Evolutionary conservation across 2,329 filamentous ascomycete species (phyloP).

Genomic region (Ophiostoma sp.): DNA sequence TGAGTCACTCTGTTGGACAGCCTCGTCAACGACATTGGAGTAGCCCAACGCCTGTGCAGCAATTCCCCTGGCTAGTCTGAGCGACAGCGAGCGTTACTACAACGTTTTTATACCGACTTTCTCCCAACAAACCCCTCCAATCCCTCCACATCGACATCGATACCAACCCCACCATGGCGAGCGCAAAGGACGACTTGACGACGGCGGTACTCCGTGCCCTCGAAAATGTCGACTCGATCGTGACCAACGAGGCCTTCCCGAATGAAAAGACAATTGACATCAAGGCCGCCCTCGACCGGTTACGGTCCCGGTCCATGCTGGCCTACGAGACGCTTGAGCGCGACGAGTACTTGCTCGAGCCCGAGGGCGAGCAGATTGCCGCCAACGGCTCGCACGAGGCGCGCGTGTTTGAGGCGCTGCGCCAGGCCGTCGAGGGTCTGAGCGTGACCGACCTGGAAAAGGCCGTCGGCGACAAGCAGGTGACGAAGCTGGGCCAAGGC

Average conservation of each 20-base stretch:
- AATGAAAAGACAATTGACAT: conserved; percentile 64
- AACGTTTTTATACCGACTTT: background rate
- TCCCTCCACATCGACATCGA: background rate
- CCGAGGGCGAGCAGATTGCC: conserved; percentile 71
- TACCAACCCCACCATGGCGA: conserved; percentile 23
- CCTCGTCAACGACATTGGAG: background rate
- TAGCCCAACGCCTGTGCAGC: background rate
- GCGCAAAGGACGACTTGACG: conserved; percentile 57
- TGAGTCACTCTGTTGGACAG: conserved; percentile 22
- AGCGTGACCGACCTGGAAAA: conserved; percentile 72
- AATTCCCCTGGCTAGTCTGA: background rate
- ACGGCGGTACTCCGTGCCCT: conserved; percentile 66
- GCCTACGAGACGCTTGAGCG: conserved; percentile 79
- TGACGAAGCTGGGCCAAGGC: conserved; percentile 82
- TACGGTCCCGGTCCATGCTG: conserved; percentile 83
- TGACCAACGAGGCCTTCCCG: conserved; percentile 71
- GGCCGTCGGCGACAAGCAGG: conserved; percentile 70
- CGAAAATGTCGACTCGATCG: conserved; percentile 61
- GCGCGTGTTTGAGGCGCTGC: conserved; percentile 75
- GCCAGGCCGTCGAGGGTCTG: conserved; percentile 73
- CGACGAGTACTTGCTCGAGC: conserved; percentile 74
- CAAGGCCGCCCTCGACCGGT: conserved; percentile 85
- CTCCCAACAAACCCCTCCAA: background rate
- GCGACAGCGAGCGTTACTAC: background rate
- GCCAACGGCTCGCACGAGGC: conserved; percentile 79